Evolutionary conservation across 2,329 filamentous ascomycete genomes (phyloP), one percentile per base, ranked within the genome.

Genomic region (Metarhizium sp.): DNA sequence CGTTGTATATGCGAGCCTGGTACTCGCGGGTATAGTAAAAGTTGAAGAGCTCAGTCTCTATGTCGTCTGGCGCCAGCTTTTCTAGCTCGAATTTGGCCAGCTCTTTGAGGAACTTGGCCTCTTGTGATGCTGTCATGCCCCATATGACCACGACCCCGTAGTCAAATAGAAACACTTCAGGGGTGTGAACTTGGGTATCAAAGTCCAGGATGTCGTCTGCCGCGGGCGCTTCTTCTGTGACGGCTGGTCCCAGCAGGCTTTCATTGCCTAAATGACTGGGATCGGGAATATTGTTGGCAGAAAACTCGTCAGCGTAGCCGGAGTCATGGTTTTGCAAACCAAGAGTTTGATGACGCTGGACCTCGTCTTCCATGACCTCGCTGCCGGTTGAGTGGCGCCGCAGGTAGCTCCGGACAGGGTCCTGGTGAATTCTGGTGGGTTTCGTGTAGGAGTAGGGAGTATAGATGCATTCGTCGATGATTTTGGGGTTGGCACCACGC

Each of bases 21-120:
- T 99, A 99, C 68, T 97, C 92, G 64, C 88, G 83, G 3, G 94
- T 97, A 75, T 99, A 97, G 76, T 99, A 99, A 71, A 97, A 99
- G 70, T 99, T 99, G 79, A 99, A 99, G 66, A 92, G 90, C 71
- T 99, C 94, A 50, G 91, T 90, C 73, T 99, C 92, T 34, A 96
- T 86, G 63, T 96, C 90, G 66, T 95, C 92, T 11, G 87, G 82
- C 30, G 85, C 85, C 51, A 97, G 79, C 70, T 96, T 96, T 67
- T 96, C 92, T 45, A 85, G 81, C 70, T 96, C 94, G 63, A 97
- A 99, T 66, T 94, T 96, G 55, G 90, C 84, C 59, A 99, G 88
- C 64, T 99, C 92, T 63, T 94, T 94, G 16, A 99, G 76, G 67
- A 99, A 96, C 43, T 88, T 84, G 61, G 89, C 86, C 73, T 99